Base-by-base conservation (phyloP, 2,329 filamentous ascomycete genomes). In the Phoma sp. region DNA sequence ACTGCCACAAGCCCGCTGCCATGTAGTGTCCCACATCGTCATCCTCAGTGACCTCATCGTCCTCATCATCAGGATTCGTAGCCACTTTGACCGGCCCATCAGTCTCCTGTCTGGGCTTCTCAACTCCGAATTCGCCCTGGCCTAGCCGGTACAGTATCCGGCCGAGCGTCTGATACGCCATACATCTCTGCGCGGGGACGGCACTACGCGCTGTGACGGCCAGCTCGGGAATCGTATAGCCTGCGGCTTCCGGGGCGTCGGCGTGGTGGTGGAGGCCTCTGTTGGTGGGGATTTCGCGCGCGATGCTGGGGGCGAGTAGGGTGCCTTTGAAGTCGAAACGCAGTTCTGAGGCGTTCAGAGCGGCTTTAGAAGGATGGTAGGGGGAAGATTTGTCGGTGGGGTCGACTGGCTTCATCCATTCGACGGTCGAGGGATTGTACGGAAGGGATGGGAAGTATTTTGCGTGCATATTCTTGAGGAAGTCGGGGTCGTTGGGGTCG, bases 371-470 rank as follows among this genome's bases (percentile, higher is more conserved):
- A 0, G 93, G 92, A 70, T 93, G 90, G 78, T 98, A 98, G 7
- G 91, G 83, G 2, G 89, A 91, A 37, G 83, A 74, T 38, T 85
- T 87, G 69, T 86, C 83, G 41, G 84, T 74, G 4, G 87, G 86
- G 6, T 74, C 72, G 44, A 89, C 70, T 11, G 89, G 88, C 45
- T 88, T 86, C 84, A 98, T 95, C 93, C 93, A 99, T 18, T 44
- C 48, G 91, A 90, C 4, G 97, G 85, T 47, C 90, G 89, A 54
- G 88, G 93, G 92, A 74, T 97, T 91, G 49, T 92, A 86, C 2
- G 93, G 86, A 1, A 96, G 87, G 58, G 87, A 85, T 10, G 95
- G 93, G 76, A 97, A 99, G 82, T 96, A 99, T 75, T 97, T 96
- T 22, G 86, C 78, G 80, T 96, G 93, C 5, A 99, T 85, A 52